phyloP scores from a whole-genome alignment of 2,329 filamentous ascomycete species.

The Fusarium xylarioides region DNA sequence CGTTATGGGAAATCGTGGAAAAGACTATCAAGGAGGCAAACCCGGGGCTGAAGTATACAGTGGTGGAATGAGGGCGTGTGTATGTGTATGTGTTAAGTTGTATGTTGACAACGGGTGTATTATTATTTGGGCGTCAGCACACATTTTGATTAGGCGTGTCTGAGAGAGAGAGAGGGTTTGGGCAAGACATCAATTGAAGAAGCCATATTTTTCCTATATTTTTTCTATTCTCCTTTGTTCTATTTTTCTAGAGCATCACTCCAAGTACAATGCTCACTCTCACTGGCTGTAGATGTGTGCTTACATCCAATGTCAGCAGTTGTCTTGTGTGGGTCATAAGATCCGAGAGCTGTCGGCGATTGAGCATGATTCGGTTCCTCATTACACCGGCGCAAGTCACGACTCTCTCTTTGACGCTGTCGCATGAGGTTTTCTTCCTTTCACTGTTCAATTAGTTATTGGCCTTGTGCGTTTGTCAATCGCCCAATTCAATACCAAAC shows the following conservation, averaged over 20 bases:
- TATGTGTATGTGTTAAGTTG: neutral
- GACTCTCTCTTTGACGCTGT: neutral
- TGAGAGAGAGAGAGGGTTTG: neutral
- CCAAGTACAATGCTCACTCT: neutral
- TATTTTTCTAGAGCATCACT: neutral
- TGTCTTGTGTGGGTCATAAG: neutral
- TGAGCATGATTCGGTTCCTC: slow-evolving; percentile 23
- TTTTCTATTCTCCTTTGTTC: neutral
- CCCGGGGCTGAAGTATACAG: slow-evolving; percentile 46
- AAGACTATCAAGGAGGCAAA: slow-evolving; percentile 45
- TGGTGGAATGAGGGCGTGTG: slow-evolving; percentile 9
- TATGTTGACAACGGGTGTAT: neutral
- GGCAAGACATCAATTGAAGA: neutral
- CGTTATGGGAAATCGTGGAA: slow-evolving; percentile 40
- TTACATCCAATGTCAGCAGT: neutral
- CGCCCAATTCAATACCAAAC: neutral
- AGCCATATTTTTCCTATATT: neutral
- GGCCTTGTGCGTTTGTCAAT: neutral
- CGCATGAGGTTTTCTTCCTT: neutral
- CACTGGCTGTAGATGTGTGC: neutral
- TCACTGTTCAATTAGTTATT: neutral
- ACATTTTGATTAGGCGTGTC: neutral
- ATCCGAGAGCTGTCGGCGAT: slow-evolving; percentile 31
- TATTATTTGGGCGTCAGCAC: neutral
- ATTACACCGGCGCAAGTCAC: slow-evolving; percentile 20